A percentile compares a stretch with the other conserved stretches of the same genome.
These are phyloP conservation scores for Coelastrella sp. DNA, from an alignment of 139 green algal genomes.

Conservation along the genomic window DNA sequence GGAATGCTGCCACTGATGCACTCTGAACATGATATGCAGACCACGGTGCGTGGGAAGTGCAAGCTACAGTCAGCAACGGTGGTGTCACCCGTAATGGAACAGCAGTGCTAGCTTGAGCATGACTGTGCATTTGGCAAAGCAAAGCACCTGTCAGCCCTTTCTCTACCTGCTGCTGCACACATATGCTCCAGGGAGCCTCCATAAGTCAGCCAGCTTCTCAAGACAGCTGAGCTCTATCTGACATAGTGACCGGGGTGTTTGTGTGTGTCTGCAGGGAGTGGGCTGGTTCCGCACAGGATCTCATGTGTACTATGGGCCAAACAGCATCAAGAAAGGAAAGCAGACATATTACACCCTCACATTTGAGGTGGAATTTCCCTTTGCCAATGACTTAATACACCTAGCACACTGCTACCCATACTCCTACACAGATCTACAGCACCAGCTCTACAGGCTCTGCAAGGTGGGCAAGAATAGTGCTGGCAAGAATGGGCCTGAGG, in stretches of 20 bases:
- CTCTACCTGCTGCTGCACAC: too few species aligned
- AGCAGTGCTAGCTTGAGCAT: too few species aligned
- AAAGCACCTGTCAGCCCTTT: too few species aligned
- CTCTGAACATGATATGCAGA: slow-evolving; percentile 16
- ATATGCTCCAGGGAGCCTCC: too few species aligned
- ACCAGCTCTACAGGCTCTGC: slow-evolving; percentile 45
- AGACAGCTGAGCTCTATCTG: too few species aligned
- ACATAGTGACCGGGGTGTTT: background rate
- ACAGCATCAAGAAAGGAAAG: slow-evolving; percentile 55
- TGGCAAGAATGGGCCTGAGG: too few species aligned
- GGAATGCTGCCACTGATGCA: slow-evolving; percentile 66
- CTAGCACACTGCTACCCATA: slow-evolving; percentile 79
- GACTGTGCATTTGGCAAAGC: too few species aligned
- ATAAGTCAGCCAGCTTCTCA: too few species aligned
- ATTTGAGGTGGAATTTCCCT: slow-evolving; percentile 55
- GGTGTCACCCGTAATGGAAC: too few species aligned
- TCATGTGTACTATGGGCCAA: slow-evolving; percentile 58
- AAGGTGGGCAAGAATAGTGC: background rate
- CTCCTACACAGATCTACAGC: slow-evolving; percentile 80
- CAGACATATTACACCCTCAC: slow-evolving; percentile 71
- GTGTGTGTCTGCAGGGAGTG: slow-evolving; percentile 27
- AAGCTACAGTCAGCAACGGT: too few species aligned
- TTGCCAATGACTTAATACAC: slow-evolving; percentile 69
- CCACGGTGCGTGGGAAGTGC: background rate
- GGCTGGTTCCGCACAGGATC: slow-evolving; percentile 53